Evolutionary conservation across 805 yeast genomes (phyloP).

Genomic region (Candida cerambycidarum): DNA sequence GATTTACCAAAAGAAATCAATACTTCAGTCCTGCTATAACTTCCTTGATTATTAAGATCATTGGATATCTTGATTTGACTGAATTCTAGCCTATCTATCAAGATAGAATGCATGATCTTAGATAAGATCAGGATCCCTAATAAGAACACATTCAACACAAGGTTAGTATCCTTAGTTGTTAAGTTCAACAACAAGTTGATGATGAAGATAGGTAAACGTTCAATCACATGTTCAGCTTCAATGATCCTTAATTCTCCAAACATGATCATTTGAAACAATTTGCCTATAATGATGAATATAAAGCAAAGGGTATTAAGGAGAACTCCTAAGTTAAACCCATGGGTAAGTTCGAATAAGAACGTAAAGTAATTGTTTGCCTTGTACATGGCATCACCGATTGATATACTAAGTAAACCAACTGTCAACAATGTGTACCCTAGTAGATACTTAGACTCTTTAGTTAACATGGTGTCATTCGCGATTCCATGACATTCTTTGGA

Average conservation of each 20-base stretch:
- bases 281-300: conserved; percentile 25
- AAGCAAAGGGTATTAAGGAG: conserved; percentile 26
- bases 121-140: conserved; percentile 32
- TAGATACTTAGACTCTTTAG: conserved; percentile 17
- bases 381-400: conserved; percentile 22
- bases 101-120: conserved; percentile 77
- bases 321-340: conserved; percentile 28
- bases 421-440: conserved; percentile 22
- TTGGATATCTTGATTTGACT: conserved; percentile 30
- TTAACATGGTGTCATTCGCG: conserved; percentile 8
- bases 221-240: conserved; percentile 66
- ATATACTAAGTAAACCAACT: conserved; percentile 19
- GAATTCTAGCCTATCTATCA: conserved; percentile 52
- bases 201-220: conserved; percentile 33
- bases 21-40: conserved; percentile 21
- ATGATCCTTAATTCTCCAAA: conserved; percentile 76
- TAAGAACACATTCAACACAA: conserved; percentile 49
- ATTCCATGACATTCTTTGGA: neutral
- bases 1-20: conserved; percentile 33
- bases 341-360: conserved; percentile 29
- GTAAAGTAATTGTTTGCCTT: conserved; percentile 23
- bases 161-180: conserved; percentile 63
- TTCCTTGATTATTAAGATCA: conserved; percentile 17
- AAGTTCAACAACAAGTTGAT: conserved; percentile 58
- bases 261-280: conserved; percentile 48